These are phyloP conservation scores for Euphorbia celastroides DNA, from an alignment of 441 rosid species.

Conservation along the genomic window DNA sequence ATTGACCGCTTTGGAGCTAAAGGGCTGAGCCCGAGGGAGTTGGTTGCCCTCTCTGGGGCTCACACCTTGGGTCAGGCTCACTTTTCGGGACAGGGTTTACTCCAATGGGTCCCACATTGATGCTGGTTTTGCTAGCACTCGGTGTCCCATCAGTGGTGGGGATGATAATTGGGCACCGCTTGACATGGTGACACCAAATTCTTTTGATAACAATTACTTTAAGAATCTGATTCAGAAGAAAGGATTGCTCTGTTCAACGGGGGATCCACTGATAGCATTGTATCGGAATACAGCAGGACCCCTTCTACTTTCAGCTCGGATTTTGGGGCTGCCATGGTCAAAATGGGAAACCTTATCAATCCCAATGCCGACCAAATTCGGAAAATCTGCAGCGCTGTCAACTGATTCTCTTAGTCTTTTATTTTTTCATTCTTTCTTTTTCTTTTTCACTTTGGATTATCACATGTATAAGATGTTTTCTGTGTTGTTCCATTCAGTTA, in stretches of 20 bases:
- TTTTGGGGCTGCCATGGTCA: too few species aligned
- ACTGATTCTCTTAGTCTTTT: too few species aligned
- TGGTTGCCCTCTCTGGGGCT: constrained; percentile 53
- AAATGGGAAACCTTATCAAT: too few species aligned
- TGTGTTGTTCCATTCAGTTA: too few species aligned
- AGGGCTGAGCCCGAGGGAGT: constrained; percentile 47
- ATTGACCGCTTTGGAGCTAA: constrained; percentile 27
- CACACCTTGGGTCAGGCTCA: constrained; percentile 57
- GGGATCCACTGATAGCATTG: too few species aligned
- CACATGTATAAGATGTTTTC: too few species aligned
- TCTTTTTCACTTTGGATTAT: too few species aligned
- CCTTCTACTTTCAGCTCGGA: too few species aligned
- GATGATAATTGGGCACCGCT: constrained; percentile 35
- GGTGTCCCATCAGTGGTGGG: constrained; percentile 32
- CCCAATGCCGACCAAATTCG: too few species aligned
- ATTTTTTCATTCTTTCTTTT: too few species aligned
- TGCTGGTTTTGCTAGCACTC: constrained; percentile 40
- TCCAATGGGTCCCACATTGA: constrained; percentile 36
- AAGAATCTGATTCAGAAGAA: constrained; percentile 42
- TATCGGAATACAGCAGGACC: too few species aligned
- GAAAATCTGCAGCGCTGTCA: too few species aligned
- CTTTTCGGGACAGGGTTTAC: constrained; percentile 45
- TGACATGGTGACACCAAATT: constrained; percentile 56
- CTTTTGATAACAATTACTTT: constrained; percentile 55
- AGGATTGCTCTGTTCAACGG: constrained; percentile 27